These are phyloP conservation scores for Capsicum baccatum DNA, from an alignment of 257 asterid genomes.

Conservation along the genomic window DNA sequence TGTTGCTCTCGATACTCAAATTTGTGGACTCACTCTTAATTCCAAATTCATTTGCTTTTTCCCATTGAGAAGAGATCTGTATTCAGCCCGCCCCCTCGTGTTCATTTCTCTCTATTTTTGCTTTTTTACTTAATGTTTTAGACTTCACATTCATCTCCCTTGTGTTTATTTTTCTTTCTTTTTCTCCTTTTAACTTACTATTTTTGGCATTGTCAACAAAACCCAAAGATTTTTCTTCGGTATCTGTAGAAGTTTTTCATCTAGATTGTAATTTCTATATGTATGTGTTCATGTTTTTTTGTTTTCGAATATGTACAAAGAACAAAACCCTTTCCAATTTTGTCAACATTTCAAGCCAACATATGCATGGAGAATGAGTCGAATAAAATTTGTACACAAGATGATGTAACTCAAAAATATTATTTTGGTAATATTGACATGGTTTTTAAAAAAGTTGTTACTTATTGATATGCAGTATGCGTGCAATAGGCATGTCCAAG, in stretches of 20 bases:
- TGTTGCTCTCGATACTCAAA: neutral
- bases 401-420: neutral
- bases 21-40: neutral
- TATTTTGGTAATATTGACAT: neutral
- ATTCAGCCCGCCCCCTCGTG: neutral
- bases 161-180: neutral
- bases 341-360: neutral
- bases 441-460: neutral
- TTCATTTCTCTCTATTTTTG: neutral
- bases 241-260: neutral
- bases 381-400: neutral
- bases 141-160: slow-evolving; percentile 8
- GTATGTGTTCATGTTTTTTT: neutral
- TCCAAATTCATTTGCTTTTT: neutral
- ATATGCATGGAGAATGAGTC: too few species aligned
- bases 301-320: neutral
- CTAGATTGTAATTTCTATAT: neutral
- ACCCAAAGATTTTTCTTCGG: neutral
- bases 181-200: neutral
- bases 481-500: neutral
- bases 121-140: neutral
- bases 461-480: neutral
- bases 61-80: neutral
- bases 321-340: neutral
- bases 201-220: neutral